A percentile compares a stretch with the other conserved stretches of the same genome.
Conservation (phyloP, 805 yeast genomes). For the Barnettozyma wickerhamii region DNA sequence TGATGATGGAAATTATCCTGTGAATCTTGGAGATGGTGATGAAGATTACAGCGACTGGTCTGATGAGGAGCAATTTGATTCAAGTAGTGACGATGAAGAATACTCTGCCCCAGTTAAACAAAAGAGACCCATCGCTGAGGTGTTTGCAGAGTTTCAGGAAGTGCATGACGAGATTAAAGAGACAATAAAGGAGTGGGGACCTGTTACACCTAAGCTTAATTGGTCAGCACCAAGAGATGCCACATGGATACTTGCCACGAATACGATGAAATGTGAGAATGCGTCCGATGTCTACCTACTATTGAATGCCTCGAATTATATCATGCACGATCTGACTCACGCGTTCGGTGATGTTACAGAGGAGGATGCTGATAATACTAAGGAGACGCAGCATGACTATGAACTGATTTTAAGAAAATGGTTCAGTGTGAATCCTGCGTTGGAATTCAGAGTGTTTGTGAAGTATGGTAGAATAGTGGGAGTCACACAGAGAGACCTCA, state of each 20-base stretch:
- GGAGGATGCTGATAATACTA: constrained; percentile 18
- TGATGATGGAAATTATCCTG: constrained; percentile 35
- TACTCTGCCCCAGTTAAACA: constrained; percentile 3
- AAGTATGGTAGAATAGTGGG: constrained; percentile 60
- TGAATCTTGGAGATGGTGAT: constrained; percentile 40
- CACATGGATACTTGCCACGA: constrained; percentile 81
- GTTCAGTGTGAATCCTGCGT: constrained; percentile 79
- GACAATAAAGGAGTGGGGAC: constrained; percentile 45
- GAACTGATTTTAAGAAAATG: constrained; percentile 81
- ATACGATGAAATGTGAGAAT: constrained; percentile 65
- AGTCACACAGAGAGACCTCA: constrained; percentile 80
- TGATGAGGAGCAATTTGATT: constrained; percentile 29
- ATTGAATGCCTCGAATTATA: constrained; percentile 82
- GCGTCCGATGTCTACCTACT: constrained; percentile 76
- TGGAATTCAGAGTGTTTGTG: constrained; percentile 88
- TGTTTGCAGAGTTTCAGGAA: constrained; percentile 45
- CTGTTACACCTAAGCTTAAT: constrained; percentile 83
- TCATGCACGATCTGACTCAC: constrained; percentile 76
- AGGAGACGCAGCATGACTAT: constrained; percentile 30
- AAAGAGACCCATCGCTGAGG: constrained; percentile 16
- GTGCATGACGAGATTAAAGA: constrained; percentile 51
- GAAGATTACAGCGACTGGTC: constrained; percentile 79
- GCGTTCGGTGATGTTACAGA: constrained; percentile 51
- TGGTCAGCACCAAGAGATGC: constrained; percentile 99
- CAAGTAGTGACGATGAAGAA: constrained; percentile 17